Percentiles rank a stretch among this genome's conserved stretches.
These are phyloP conservation scores for Plantago ovata DNA, from an alignment of 257 asterid species.

Conservation along the genomic window DNA sequence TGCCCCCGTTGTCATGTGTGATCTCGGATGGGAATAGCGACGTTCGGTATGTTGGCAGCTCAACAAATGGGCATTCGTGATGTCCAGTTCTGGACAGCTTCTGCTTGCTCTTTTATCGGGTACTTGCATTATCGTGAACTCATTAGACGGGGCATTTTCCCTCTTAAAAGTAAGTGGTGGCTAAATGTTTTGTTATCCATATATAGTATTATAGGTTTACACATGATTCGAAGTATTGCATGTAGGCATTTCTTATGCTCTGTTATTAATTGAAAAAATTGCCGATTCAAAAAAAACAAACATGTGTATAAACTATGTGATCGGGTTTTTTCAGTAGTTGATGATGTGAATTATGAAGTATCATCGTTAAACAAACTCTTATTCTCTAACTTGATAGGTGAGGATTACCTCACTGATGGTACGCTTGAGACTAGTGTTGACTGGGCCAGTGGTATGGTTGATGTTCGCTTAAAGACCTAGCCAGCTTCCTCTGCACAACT, in stretches of 20 bases:
- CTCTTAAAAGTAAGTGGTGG: slow-evolving; percentile 36
- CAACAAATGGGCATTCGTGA: slow-evolving; percentile 41
- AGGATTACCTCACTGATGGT: not conserved
- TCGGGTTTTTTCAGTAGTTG: too few species aligned
- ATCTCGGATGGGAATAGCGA: slow-evolving; percentile 47
- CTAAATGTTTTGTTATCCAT: not conserved
- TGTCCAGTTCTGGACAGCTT: slow-evolving; percentile 52
- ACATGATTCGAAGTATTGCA: too few species aligned
- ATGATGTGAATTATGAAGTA: too few species aligned
- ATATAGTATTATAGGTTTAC: too few species aligned
- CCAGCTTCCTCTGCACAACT: not conserved
- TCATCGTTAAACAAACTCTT: too few species aligned
- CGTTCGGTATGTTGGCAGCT: slow-evolving; percentile 43
- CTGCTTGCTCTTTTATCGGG: slow-evolving; percentile 43
- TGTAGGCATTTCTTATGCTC: too few species aligned
- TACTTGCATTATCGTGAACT: slow-evolving; percentile 39
- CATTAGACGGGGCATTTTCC: slow-evolving; percentile 34
- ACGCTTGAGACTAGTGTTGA: not conserved
- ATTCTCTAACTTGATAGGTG: not conserved
- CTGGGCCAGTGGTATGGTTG: not conserved
- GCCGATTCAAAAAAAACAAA: too few species aligned
- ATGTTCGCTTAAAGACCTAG: not conserved
- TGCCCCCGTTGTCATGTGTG: slow-evolving; percentile 42
- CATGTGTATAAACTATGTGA: too few species aligned
- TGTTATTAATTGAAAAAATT: too few species aligned